Base-by-base conservation (phyloP, 331 rosid species). In the Quercus lobata region DNA sequence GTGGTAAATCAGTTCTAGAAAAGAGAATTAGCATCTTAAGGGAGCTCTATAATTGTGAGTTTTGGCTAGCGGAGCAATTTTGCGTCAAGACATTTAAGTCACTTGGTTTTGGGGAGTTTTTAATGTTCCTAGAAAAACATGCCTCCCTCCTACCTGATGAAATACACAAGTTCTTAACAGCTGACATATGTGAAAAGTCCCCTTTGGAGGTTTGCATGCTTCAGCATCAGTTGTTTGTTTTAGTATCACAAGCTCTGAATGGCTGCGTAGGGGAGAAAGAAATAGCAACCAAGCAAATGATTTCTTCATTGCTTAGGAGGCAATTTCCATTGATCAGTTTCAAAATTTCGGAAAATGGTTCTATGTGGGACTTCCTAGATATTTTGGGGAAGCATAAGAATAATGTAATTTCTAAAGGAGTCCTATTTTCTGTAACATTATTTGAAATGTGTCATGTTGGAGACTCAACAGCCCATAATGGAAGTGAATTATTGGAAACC, bases 51-150 rank as follows among this genome's bases (percentile, higher is more conserved):
- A 79, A 81, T 65, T 95, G 98, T 75, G 96, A 89, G 88, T 76
- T 29, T 71, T 93, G 96, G 98, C 83, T 95, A 56, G 83, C 85
- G 35, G 91, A 91, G 82, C 91, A 91, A 80, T 90, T 90, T 88
- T 78, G 88, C 56, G 91, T 86, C 65, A 74, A 83, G 86, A 90
- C 87, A 74, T 95, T 95, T 29, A 88, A 62, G 83, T 85, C 91
- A 69, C 96, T 95, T 70, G 99, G 99, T 79, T 32, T 83, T 76
- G 98, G 97, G 83, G 96, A 90, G 73, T 90, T 95, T 76, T 79
- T 89, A 70, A 73, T 19, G 22, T 90, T 93, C 80, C 78, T 95
- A 75, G 94, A 91, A 82, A 91, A 88, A 69, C 46, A 88, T 72
- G 62, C 78, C 77, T 30, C 84, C 82, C 86, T 84, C 77, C 90